These are phyloP conservation scores for Ceratobasidium theobromae DNA, from an alignment of 1,284 basidiomycete species.

Conservation along the genomic window DNA sequence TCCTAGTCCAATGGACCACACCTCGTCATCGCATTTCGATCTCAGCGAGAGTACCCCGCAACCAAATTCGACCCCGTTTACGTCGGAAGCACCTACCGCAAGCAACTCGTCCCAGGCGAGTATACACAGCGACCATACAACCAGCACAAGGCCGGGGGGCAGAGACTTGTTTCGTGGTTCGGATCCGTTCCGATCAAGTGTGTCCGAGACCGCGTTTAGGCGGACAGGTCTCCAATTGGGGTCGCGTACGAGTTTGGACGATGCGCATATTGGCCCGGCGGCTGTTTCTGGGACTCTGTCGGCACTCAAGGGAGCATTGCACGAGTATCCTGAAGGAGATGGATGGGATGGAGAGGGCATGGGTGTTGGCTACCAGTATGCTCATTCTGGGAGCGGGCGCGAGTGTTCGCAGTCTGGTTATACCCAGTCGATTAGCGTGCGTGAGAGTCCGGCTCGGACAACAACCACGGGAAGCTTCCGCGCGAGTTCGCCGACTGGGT, in stretches of 20 bases:
- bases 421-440: background rate
- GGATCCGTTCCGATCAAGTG: slow-evolving; percentile 3
- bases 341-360: slow-evolving; percentile 13
- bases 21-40: background rate
- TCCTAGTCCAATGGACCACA: no score
- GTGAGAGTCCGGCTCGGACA: slow-evolving; percentile 8
- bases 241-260: slow-evolving; percentile 15
- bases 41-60: background rate
- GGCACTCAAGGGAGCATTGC: background rate
- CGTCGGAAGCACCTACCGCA: background rate
- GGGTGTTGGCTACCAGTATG: background rate
- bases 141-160: background rate
- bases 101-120: slow-evolving; percentile 20
- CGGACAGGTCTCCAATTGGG: background rate
- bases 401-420: background rate
- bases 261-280: background rate
- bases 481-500: slow-evolving; percentile 4
- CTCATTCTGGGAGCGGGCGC: background rate
- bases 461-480: background rate
- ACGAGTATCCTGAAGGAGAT: slow-evolving; percentile 17
- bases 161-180: background rate
- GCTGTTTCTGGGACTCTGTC: background rate
- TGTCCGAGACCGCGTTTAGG: background rate
- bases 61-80: background rate
- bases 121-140: slow-evolving; percentile 16